Conservation (phyloP, 495 filamentous ascomycete genomes). For the Xylaria acuta region DNA sequence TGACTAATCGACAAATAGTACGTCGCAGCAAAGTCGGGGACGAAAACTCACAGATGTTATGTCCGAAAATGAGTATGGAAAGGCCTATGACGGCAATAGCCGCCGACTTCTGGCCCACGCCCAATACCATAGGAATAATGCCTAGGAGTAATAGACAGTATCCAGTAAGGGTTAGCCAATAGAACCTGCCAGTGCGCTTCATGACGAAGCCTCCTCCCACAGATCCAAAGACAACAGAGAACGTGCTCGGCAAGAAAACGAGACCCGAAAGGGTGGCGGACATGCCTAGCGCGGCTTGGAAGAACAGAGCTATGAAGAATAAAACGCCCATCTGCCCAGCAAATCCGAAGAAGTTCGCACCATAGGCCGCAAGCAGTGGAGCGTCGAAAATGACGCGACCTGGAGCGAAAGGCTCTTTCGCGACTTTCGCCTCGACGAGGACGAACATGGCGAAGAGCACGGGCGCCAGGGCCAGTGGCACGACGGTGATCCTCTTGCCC, state of each 20-base stretch:
- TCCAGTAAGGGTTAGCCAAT: slow-evolving; percentile 70
- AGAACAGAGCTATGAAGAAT: slow-evolving; percentile 83
- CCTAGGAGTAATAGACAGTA: slow-evolving; percentile 62
- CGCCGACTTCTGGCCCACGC: slow-evolving; percentile 57
- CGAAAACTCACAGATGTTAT: slow-evolving; percentile 31
- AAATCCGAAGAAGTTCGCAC: slow-evolving; percentile 80
- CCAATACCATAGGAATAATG: slow-evolving; percentile 61
- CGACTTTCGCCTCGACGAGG: slow-evolving; percentile 73
- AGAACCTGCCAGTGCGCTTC: slow-evolving; percentile 78
- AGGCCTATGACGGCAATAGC: slow-evolving; percentile 63
- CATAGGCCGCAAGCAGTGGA: slow-evolving; percentile 69
- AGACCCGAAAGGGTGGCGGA: slow-evolving; percentile 70
- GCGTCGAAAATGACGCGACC: slow-evolving; percentile 76
- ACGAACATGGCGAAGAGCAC: slow-evolving; percentile 72
- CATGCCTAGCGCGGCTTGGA: slow-evolving; percentile 74
- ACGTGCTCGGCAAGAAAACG: slow-evolving; percentile 70
- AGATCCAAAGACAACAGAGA: slow-evolving; percentile 69
- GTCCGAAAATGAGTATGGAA: slow-evolving; percentile 35
- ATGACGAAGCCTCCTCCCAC: slow-evolving; percentile 74
- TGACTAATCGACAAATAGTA: background rate
- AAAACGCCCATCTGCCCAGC: slow-evolving; percentile 67
- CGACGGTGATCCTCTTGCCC: slow-evolving; percentile 63
- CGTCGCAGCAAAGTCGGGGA: background rate
- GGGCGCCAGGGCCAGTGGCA: slow-evolving; percentile 62
- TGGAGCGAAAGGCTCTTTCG: slow-evolving; percentile 79